Evolutionary conservation across 2,329 filamentous ascomycete genomes (phyloP).

Genomic region (Alternaria gansuensis): DNA sequence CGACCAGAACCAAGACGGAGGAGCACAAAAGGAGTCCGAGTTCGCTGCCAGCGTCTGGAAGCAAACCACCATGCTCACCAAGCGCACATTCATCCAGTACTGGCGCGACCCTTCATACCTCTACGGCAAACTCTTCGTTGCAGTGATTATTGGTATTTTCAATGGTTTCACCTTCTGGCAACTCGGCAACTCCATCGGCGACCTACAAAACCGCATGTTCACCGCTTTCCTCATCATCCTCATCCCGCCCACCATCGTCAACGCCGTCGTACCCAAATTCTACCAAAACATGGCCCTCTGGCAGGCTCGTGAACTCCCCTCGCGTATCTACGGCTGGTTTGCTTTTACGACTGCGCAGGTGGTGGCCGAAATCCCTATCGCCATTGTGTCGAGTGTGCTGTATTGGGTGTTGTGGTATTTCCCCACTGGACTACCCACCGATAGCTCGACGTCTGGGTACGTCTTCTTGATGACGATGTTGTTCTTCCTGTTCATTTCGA

Average conservation of each 20-base stretch:
- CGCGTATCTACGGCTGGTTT: conserved; percentile 78
- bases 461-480: conserved; percentile 80
- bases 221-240: conserved; percentile 68
- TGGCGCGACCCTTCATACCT: conserved; percentile 80
- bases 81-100: conserved; percentile 75
- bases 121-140: conserved; percentile 78
- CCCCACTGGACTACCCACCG: conserved; percentile 72
- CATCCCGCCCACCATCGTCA: conserved; percentile 75
- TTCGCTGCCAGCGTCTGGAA: conserved; percentile 71
- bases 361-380: conserved; percentile 75
- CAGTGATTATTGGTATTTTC: conserved; percentile 76
- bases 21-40: conserved; percentile 55
- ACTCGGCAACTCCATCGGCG: conserved; percentile 69
- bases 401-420: conserved; percentile 84
- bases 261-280: conserved; percentile 79
- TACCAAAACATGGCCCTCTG: conserved; percentile 76
- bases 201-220: conserved; percentile 83
- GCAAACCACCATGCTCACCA: conserved; percentile 73
- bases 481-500: conserved; percentile 78
- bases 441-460: conserved; percentile 73
- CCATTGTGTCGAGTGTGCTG: conserved; percentile 69
- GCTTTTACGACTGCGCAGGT: conserved; percentile 73
- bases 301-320: conserved; percentile 76
- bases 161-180: conserved; percentile 82
- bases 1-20: conserved; percentile 15